A percentile compares a stretch with the other conserved stretches of the same genome.
These are phyloP conservation scores for Letharia lupina DNA, from an alignment of 495 filamentous ascomycete genomes.

Conservation along the genomic window DNA sequence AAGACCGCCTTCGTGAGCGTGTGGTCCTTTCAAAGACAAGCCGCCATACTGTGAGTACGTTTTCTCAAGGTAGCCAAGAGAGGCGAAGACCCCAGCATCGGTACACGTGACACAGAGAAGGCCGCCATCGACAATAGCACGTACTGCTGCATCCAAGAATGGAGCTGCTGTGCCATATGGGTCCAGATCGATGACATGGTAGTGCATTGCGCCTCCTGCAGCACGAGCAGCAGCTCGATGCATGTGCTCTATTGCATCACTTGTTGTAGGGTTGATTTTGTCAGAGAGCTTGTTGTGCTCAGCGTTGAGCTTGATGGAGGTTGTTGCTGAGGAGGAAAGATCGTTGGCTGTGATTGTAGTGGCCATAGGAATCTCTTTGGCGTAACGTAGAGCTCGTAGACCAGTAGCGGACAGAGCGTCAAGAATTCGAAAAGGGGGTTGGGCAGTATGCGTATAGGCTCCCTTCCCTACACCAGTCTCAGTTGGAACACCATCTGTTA, in stretches of 20 bases:
- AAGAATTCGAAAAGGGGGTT: conserved; percentile 61
- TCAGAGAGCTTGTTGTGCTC: conserved; percentile 65
- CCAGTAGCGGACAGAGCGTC: conserved; percentile 95
- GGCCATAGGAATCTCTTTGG: conserved; percentile 74
- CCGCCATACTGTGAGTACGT: conserved; percentile 86
- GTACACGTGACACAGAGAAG: conserved; percentile 94
- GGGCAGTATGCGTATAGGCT: conserved; percentile 4
- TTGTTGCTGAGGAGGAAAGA: conserved; percentile 64
- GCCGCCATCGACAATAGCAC: conserved; percentile 74
- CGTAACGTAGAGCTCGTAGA: conserved; percentile 84
- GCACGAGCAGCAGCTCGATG: conserved; percentile 39
- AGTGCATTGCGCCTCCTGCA: conserved; percentile 37
- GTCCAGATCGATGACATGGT: conserved; percentile 93
- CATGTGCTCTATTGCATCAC: conserved; percentile 88
- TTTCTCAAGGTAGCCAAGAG: conserved; percentile 87
- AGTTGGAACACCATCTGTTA: not conserved
- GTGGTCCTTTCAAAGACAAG: conserved; percentile 68
- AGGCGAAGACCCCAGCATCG: conserved; percentile 89
- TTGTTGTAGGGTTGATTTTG: conserved; percentile 62
- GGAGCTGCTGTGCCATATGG: conserved; percentile 89
- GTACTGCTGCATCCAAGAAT: conserved; percentile 84
- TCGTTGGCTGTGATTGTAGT: conserved; percentile 87
- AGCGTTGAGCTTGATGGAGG: conserved; percentile 74
- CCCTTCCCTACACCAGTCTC: conserved; percentile 1
- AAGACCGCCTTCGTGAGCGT: conserved; percentile 83